Conservation (phyloP, 495 filamentous ascomycete species). For the Trichoderma reesei region DNA sequence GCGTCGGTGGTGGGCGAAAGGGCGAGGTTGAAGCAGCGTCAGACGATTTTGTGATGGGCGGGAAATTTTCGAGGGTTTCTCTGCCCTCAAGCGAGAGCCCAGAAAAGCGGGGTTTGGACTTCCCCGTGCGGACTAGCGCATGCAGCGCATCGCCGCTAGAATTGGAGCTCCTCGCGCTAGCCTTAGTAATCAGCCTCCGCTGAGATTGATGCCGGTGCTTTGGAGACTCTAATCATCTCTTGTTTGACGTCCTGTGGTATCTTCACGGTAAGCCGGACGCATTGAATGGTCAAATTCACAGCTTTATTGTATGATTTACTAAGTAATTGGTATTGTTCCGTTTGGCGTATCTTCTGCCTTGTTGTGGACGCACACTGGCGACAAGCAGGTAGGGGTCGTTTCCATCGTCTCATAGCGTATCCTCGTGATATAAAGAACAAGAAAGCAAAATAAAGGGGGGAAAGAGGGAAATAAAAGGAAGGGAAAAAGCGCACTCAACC, state of each 20-base stretch:
- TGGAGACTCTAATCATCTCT: too few species aligned
- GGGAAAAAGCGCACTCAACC: not conserved
- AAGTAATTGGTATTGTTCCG: not conserved
- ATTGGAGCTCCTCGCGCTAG: not conserved
- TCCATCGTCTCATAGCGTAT: not conserved
- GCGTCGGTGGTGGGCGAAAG: not conserved
- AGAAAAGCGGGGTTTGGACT: not conserved
- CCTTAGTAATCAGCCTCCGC: not conserved
- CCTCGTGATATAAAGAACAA: not conserved
- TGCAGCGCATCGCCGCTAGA: not conserved
- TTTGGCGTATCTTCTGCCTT: not conserved
- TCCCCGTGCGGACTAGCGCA: not conserved
- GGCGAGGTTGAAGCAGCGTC: constrained; percentile 2
- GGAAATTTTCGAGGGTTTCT: constrained; percentile 12
- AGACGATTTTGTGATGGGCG: constrained; percentile 10
- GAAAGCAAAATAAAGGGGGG: not conserved
- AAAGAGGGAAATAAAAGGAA: not conserved
- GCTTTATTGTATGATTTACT: not conserved
- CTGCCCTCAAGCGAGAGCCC: constrained; percentile 9
- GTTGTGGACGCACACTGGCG: not conserved
- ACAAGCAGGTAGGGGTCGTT: not conserved
- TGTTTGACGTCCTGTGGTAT: too few species aligned
- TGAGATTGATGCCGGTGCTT: not conserved
- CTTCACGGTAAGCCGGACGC: not conserved
- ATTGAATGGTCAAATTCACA: not conserved